These are phyloP conservation scores for Leccinellum albellum DNA, from an alignment of 768 basidiomycete species.

Conservation along the genomic window DNA sequence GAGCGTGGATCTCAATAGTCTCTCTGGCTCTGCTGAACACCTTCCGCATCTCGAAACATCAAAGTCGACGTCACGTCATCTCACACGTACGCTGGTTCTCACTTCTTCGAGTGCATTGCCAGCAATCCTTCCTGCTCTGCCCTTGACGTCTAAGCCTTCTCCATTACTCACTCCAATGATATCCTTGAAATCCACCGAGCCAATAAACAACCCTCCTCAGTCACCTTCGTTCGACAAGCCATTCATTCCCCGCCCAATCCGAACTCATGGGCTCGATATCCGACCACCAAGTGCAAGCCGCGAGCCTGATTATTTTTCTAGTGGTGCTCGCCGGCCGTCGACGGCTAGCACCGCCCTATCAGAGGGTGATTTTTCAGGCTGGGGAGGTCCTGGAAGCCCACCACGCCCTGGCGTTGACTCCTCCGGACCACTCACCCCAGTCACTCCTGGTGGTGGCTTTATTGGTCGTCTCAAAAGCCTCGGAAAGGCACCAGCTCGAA, in stretches of 20 bases:
- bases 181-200: conserved; percentile 36
- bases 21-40: conserved; percentile 16
- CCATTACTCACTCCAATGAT: conserved; percentile 62
- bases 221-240: conserved; percentile 37
- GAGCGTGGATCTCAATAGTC: conserved; percentile 26
- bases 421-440: conserved; percentile 41
- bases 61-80: conserved; percentile 25
- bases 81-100: conserved; percentile 44
- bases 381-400: conserved; percentile 38
- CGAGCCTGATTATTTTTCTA: conserved; percentile 53
- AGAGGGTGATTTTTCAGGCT: conserved; percentile 51
- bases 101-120: conserved; percentile 64
- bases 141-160: conserved; percentile 43
- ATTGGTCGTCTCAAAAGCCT: conserved; percentile 81
- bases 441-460: conserved; percentile 51
- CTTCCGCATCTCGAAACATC: conserved; percentile 30
- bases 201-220: conserved; percentile 39
- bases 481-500: conserved; percentile 53
- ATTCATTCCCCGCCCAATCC: conserved; percentile 32
- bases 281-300: conserved; percentile 26
- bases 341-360: conserved; percentile 37
- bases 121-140: conserved; percentile 50
- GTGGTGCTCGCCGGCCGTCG: conserved; percentile 44
- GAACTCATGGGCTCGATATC: conserved; percentile 45
- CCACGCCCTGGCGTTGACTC: conserved; percentile 25